These are phyloP conservation scores for Candida methanosorbosa DNA, from an alignment of 805 yeast species.

Conservation along the genomic window DNA sequence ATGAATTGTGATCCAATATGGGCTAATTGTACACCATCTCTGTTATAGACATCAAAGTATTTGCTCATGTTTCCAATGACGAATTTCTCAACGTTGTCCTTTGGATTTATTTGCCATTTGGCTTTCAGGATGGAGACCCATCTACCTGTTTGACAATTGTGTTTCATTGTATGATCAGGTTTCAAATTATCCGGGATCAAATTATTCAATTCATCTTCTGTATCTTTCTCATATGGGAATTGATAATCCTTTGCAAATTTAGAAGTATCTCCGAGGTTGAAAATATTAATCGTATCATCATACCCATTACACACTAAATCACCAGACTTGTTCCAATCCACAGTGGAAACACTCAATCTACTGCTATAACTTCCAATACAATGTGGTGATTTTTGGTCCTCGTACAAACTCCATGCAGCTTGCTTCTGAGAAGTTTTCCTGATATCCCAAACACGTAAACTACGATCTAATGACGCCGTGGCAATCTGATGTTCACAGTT, in stretches of 20 bases:
- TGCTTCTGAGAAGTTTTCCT: slow-evolving; percentile 33
- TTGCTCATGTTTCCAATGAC: slow-evolving; percentile 92
- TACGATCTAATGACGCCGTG: slow-evolving; percentile 83
- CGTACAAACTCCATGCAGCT: slow-evolving; percentile 48
- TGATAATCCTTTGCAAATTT: slow-evolving; percentile 18
- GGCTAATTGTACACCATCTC: slow-evolving; percentile 69
- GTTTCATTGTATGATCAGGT: slow-evolving; percentile 63
- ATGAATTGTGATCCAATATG: slow-evolving; percentile 52
- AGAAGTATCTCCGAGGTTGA: slow-evolving; percentile 38
- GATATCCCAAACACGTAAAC: slow-evolving; percentile 81
- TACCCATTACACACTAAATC: slow-evolving; percentile 88
- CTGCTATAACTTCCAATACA: slow-evolving; percentile 57
- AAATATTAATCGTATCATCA: slow-evolving; percentile 74
- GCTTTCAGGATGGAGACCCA: slow-evolving; percentile 94
- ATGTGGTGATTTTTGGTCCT: slow-evolving; percentile 36
- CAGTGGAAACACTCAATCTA: slow-evolving; percentile 73
- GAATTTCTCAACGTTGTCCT: slow-evolving; percentile 70
- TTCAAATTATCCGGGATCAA: slow-evolving; percentile 31
- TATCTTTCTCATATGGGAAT: slow-evolving; percentile 5
- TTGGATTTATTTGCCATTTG: slow-evolving; percentile 71
- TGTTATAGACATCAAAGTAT: slow-evolving; percentile 72
- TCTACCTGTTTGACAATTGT: slow-evolving; percentile 93
- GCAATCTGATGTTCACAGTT: slow-evolving; percentile 54
- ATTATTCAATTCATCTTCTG: slow-evolving; percentile 8
- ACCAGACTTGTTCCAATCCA: slow-evolving; percentile 68